Percentiles rank a stretch among this genome's conserved stretches.
phyloP scores from a whole-genome alignment of 768 basidiomycete genomes.

The Cyclocybe cylindracea region DNA sequence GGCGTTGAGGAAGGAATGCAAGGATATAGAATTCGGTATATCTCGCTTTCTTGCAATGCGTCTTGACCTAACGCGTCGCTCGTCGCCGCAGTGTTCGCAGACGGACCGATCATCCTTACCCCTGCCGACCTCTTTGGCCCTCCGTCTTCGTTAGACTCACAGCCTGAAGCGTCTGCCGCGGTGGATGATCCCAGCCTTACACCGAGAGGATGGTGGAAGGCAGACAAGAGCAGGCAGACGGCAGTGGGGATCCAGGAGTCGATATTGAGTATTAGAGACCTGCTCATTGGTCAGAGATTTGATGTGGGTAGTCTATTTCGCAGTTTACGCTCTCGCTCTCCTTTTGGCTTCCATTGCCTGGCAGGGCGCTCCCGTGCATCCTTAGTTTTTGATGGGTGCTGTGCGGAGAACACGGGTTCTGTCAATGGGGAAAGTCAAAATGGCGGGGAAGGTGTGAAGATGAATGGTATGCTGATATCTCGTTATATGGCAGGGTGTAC shows the following conservation, averaged over 20 bases:
- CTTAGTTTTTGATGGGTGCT: too few species aligned
- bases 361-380: too few species aligned
- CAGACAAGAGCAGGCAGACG: conserved; percentile 50
- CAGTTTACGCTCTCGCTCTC: not conserved
- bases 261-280: conserved; percentile 52
- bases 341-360: too few species aligned
- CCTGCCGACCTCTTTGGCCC: conserved; percentile 55
- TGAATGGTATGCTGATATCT: conserved; percentile 5
- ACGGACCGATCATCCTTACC: conserved; percentile 67
- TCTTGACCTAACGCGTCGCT: not conserved
- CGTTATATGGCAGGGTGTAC: conserved; percentile 54
- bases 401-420: too few species aligned
- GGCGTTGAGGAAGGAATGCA: conserved; percentile 71
- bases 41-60: not conserved
- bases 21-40: conserved; percentile 66
- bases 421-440: not conserved
- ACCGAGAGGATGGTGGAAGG: conserved; percentile 75
- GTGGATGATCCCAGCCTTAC: conserved; percentile 49
- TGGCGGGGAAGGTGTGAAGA: not conserved
- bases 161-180: conserved; percentile 35
- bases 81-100: conserved; percentile 60
- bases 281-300: conserved; percentile 60
- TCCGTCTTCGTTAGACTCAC: conserved; percentile 26
- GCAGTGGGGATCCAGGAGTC: conserved; percentile 60
- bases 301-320: conserved; percentile 49